Conservation (phyloP, 768 basidiomycete species). For the Boletus rex-veris region DNA sequence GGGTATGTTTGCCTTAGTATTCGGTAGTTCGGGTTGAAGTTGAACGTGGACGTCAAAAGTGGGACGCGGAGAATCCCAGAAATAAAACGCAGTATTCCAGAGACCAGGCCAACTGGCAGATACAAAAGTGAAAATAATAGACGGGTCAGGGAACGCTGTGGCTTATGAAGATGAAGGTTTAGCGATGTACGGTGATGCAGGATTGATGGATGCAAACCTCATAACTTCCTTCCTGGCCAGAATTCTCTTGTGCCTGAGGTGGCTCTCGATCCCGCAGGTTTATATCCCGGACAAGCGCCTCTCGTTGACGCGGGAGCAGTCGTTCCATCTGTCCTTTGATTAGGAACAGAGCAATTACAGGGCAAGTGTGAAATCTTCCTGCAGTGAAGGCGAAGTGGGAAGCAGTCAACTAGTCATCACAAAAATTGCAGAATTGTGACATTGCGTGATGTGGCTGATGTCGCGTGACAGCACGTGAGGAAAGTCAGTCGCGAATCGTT, state of each 20-base stretch:
- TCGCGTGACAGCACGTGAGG: too few species aligned
- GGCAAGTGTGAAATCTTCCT: too few species aligned
- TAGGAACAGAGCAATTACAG: too few species aligned
- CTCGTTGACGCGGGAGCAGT: not conserved
- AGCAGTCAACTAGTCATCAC: too few species aligned
- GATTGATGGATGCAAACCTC: slow-evolving; percentile 2
- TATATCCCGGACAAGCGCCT: too few species aligned
- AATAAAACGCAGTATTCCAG: slow-evolving; percentile 53
- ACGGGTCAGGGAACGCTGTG: slow-evolving; percentile 7
- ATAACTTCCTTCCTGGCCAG: not conserved
- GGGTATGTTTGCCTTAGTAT: slow-evolving; percentile 34
- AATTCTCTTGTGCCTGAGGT: not conserved
- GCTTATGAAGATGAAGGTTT: not conserved
- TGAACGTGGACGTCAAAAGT: slow-evolving; percentile 57
- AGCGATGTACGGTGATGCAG: not conserved
- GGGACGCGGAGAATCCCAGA: slow-evolving; percentile 67
- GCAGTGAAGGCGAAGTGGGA: too few species aligned
- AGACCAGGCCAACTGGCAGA: slow-evolving; percentile 51
- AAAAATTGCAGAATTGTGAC: too few species aligned
- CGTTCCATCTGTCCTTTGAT: not conserved
- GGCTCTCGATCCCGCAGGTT: too few species aligned
- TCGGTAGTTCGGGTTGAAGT: slow-evolving; percentile 40
- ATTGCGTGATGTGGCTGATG: too few species aligned
- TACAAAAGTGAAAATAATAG: slow-evolving; percentile 41
- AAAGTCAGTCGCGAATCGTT: too few species aligned